A percentile compares a stretch with the other conserved stretches of the same genome.
Evolutionary conservation across 768 basidiomycete genomes (phyloP).

Genomic region (Trametes cingulata): DNA sequence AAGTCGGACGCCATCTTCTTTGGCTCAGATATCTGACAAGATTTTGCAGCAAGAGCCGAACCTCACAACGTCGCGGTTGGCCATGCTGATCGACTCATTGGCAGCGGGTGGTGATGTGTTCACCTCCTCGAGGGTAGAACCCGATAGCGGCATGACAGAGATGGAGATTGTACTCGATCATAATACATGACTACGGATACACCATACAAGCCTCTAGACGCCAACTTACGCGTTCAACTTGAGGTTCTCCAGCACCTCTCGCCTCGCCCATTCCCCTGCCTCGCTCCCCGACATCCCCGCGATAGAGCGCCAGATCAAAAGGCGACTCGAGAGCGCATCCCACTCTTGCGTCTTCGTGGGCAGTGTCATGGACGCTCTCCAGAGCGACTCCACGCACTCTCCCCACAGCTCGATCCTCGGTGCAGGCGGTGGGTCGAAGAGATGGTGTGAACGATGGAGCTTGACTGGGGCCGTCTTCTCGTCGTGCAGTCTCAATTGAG

Average conservation of each 20-base stretch:
- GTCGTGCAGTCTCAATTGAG: background rate
- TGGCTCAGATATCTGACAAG: background rate
- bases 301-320: constrained; percentile 58
- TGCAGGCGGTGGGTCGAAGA: constrained; percentile 34
- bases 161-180: constrained; percentile 70
- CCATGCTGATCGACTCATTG: constrained; percentile 79
- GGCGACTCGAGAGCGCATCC: constrained; percentile 52
- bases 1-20: constrained; percentile 21
- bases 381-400: constrained; percentile 52
- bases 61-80: constrained; percentile 64
- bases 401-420: constrained; percentile 48
- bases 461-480: background rate
- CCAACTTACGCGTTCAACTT: background rate
- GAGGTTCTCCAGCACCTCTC: constrained; percentile 33
- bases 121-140: constrained; percentile 38
- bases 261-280: constrained; percentile 60
- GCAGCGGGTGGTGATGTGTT: constrained; percentile 79
- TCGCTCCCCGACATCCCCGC: constrained; percentile 38
- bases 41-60: constrained; percentile 54
- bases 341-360: constrained; percentile 39
- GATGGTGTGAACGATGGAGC: constrained; percentile 21
- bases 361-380: constrained; percentile 51
- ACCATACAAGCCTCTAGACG: background rate
- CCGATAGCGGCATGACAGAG: constrained; percentile 51
- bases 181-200: constrained; percentile 16